Conservation (phyloP, 2,329 filamentous ascomycete genomes). For the Fusarium torreyae region DNA sequence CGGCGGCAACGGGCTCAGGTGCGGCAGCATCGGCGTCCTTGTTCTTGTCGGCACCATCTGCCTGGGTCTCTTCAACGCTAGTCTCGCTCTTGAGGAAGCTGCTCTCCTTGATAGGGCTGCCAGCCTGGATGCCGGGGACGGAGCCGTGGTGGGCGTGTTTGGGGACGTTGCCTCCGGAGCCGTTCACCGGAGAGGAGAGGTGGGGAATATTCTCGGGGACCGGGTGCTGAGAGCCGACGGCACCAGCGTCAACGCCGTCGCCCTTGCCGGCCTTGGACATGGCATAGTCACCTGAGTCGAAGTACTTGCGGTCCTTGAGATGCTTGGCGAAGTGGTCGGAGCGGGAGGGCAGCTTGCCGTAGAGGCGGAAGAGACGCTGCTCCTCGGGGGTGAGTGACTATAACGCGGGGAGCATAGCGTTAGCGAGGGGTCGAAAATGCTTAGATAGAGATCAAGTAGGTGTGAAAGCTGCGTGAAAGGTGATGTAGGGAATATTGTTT, state of each 20-base stretch:
- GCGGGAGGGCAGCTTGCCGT: conserved; percentile 97
- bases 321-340: conserved; percentile 98
- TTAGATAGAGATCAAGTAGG: conserved; percentile 6
- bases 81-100: conserved; percentile 89
- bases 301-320: conserved; percentile 99
- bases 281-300: conserved; percentile 96
- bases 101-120: conserved; percentile 91
- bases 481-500: conserved; percentile 1
- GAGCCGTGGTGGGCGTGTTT: conserved; percentile 61
- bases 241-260: conserved; percentile 92
- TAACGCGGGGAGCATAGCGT: conserved; percentile 26
- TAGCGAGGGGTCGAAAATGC: conserved; percentile 32
- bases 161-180: conserved; percentile 49
- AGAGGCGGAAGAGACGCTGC: conserved; percentile 95
- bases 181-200: conserved; percentile 76
- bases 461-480: background rate
- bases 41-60: conserved; percentile 54
- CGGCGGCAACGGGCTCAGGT: conserved; percentile 42
- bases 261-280: conserved; percentile 98
- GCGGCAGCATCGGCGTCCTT: conserved; percentile 55
- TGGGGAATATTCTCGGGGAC: conserved; percentile 96
- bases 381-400: conserved; percentile 95
- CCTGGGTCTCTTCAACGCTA: conserved; percentile 70
- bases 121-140: conserved; percentile 69
- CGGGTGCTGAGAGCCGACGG: conserved; percentile 94